Conservation (phyloP, 441 rosid genomes). For the Corymbia calophylla region DNA sequence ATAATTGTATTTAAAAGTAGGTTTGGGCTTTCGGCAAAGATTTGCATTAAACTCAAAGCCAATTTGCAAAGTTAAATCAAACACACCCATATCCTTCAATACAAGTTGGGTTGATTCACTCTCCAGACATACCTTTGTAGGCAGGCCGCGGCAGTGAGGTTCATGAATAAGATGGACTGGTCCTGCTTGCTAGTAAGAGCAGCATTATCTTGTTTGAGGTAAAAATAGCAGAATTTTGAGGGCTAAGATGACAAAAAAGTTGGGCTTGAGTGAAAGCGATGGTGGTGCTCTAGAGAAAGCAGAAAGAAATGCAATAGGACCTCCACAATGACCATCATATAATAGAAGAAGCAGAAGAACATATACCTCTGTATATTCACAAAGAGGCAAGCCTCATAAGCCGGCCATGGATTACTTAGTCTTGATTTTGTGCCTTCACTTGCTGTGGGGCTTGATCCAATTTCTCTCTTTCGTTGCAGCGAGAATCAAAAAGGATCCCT, state of each 20-base stretch:
- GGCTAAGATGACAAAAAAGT: background rate
- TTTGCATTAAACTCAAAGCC: no score
- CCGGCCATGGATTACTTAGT: background rate
- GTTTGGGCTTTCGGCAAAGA: no score
- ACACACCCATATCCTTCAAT: background rate
- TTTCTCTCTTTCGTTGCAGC: background rate
- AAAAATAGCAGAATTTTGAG: background rate
- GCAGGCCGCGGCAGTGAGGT: background rate
- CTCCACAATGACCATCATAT: background rate
- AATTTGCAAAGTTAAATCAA: no score
- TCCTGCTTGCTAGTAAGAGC: background rate
- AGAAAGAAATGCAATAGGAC: background rate
- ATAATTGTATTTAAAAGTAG: no score
- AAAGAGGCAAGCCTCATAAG: background rate
- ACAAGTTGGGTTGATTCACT: background rate
- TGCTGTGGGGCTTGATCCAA: background rate
- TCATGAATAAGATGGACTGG: background rate
- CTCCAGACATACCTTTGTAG: background rate
- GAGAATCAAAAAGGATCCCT: background rate
- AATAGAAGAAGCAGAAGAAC: background rate
- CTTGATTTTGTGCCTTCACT: background rate
- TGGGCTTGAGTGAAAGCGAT: background rate
- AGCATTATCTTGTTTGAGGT: no score
- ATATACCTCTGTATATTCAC: background rate
- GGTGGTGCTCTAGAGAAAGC: background rate